phyloP scores from a whole-genome alignment of 306 rosid genomes.

The Senna tora region DNA sequence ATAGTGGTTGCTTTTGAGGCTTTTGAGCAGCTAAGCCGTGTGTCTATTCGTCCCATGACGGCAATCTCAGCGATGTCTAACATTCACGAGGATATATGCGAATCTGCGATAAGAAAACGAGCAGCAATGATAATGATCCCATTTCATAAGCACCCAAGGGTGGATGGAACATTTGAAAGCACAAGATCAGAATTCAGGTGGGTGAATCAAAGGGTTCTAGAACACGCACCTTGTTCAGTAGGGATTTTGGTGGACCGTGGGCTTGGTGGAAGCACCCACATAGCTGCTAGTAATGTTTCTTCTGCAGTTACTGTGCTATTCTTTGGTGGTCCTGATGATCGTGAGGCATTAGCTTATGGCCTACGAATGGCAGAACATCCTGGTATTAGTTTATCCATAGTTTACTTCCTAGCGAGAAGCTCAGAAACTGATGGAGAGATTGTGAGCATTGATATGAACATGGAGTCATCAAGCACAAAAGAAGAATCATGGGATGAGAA shows the following conservation, averaged over 20 bases:
- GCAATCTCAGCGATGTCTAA: conserved; percentile 54
- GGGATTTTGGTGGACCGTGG: conserved; percentile 78
- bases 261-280: conserved; percentile 65
- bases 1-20: conserved; percentile 67
- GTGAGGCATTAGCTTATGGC: conserved; percentile 71
- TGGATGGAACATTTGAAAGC: conserved; percentile 61
- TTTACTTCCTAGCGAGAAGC: conserved; percentile 36
- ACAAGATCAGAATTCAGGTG: conserved; percentile 49
- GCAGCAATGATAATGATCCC: conserved; percentile 67
- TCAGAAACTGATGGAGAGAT: conserved; percentile 37
- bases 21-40: conserved; percentile 57
- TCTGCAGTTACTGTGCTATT: conserved; percentile 50
- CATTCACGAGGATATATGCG: conserved; percentile 65
- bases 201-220: conserved; percentile 56
- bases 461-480: background rate
- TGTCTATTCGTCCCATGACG: conserved; percentile 70
- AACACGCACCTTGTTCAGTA: conserved; percentile 66
- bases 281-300: conserved; percentile 58
- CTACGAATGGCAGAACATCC: conserved; percentile 73
- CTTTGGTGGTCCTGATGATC: conserved; percentile 69
- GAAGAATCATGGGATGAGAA: conserved; percentile 29
- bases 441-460: conserved; percentile 35
- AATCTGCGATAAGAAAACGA: conserved; percentile 50
- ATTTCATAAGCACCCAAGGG: conserved; percentile 64
- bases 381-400: conserved; percentile 50